These are phyloP conservation scores for Fusarium penzigii DNA, from an alignment of 2,329 filamentous ascomycete genomes.

Conservation along the genomic window DNA sequence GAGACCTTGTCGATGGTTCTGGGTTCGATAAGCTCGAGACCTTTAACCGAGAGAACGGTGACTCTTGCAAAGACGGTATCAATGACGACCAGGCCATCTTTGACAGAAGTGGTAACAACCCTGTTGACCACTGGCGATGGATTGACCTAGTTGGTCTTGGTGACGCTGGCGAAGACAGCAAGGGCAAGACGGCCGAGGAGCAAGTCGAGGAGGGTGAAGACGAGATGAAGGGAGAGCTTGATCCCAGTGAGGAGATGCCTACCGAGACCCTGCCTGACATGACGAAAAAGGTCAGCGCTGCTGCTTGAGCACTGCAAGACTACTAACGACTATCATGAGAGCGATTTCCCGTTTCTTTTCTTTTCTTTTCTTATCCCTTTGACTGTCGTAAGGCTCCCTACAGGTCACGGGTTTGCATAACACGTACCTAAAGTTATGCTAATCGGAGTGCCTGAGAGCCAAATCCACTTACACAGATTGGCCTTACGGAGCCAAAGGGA, in stretches of 20 bases:
- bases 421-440: too few species aligned
- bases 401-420: too few species aligned
- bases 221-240: conserved; percentile 38
- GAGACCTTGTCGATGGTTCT: conserved; percentile 51
- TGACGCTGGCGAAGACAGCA: conserved; percentile 28
- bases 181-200: conserved; percentile 31
- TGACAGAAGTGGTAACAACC: conserved; percentile 39
- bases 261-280: not conserved
- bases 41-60: conserved; percentile 15
- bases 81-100: conserved; percentile 54
- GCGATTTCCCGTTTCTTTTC: conserved; percentile 1
- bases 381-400: too few species aligned
- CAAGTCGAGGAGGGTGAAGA: conserved; percentile 39
- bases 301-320: conserved; percentile 12
- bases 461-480: too few species aligned
- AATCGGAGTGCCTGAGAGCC: too few species aligned
- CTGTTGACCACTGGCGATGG: conserved; percentile 52
- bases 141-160: conserved; percentile 55
- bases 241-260: conserved; percentile 33
- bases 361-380: too few species aligned
- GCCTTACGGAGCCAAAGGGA: too few species aligned
- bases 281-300: conserved; percentile 11
- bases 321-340: conserved; percentile 18
- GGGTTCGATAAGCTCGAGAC: conserved; percentile 38
- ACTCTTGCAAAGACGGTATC: conserved; percentile 38